Conservation (phyloP, 192 early-diverging fungal species). For the Podila epicladia region DNA sequence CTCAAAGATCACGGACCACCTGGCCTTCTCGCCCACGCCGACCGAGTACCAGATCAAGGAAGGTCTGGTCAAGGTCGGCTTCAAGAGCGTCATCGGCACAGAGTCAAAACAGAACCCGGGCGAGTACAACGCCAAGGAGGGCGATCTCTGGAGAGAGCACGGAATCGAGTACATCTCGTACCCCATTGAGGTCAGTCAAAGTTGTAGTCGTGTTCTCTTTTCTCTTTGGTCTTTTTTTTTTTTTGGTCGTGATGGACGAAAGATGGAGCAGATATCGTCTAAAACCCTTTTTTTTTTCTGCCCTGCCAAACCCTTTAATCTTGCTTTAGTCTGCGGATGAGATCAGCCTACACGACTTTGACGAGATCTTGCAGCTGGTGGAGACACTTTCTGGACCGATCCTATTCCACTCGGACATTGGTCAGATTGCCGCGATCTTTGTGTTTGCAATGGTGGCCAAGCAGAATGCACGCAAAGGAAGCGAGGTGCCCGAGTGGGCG, state of each 20-base stretch:
- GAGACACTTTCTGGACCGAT: slow-evolving; percentile 37
- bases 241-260: not conserved
- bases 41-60: slow-evolving; percentile 33
- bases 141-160: slow-evolving; percentile 18
- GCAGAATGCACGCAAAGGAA: slow-evolving; percentile 30
- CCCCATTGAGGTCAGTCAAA: slow-evolving; percentile 37
- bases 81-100: slow-evolving; percentile 45
- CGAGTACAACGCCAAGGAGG: slow-evolving; percentile 20
- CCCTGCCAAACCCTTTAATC: not conserved
- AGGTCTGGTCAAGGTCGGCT: slow-evolving; percentile 40
- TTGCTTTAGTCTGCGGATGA: slow-evolving; percentile 34
- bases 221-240: not conserved
- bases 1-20: slow-evolving; percentile 47
- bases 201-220: not conserved
- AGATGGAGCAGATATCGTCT: slow-evolving; percentile 37
- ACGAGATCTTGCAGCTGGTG: slow-evolving; percentile 40
- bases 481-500: slow-evolving; percentile 37
- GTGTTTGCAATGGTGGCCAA: slow-evolving; percentile 47
- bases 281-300: slow-evolving; percentile 10
- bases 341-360: slow-evolving; percentile 36
- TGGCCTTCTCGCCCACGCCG: slow-evolving; percentile 42
- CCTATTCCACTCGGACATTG: slow-evolving; percentile 46
- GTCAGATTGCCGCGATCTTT: slow-evolving; percentile 43
- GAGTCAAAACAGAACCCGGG: slow-evolving; percentile 45
- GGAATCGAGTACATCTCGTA: slow-evolving; percentile 32